Evolutionary conservation across 768 basidiomycete genomes (phyloP).

Genomic region (Russula virescens): DNA sequence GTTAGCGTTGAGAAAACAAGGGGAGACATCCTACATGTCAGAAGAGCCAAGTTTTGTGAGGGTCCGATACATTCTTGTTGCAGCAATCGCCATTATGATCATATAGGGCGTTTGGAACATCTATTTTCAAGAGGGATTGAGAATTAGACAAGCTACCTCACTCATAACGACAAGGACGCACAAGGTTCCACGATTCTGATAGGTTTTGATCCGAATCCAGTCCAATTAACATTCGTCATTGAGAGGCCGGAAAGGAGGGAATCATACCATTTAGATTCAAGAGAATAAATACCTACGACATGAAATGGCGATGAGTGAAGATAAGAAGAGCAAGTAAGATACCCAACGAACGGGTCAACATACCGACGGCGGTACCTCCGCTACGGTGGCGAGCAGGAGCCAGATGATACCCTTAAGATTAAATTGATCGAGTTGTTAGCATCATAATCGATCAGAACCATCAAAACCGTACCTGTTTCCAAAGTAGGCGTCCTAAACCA

Average conservation of each 20-base stretch:
- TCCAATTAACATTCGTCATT: neutral
- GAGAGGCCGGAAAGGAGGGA: neutral
- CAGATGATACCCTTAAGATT: conserved; percentile 1
- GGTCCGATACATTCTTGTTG: conserved; percentile 3
- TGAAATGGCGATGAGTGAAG: neutral
- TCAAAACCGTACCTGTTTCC: conserved; percentile 4
- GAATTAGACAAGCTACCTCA: neutral
- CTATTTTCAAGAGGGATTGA: neutral
- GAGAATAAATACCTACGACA: neutral
- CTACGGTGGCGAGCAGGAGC: conserved; percentile 2
- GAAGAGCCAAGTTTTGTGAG: neutral
- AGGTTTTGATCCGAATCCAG: neutral
- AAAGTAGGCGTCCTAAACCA: neutral
- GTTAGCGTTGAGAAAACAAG: neutral
- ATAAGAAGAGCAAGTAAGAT: neutral
- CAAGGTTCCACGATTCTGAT: neutral
- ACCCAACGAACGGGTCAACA: neutral
- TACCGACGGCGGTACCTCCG: neutral
- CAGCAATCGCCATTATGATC: neutral
- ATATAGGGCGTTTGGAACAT: neutral
- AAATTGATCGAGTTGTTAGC: too few species aligned
- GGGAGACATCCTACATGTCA: neutral
- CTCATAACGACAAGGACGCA: neutral
- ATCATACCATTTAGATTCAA: conserved; percentile 7
- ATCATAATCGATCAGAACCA: neutral